Evolutionary conservation across 2,329 filamentous ascomycete genomes (phyloP).

Genomic region (Nemania sp.): DNA sequence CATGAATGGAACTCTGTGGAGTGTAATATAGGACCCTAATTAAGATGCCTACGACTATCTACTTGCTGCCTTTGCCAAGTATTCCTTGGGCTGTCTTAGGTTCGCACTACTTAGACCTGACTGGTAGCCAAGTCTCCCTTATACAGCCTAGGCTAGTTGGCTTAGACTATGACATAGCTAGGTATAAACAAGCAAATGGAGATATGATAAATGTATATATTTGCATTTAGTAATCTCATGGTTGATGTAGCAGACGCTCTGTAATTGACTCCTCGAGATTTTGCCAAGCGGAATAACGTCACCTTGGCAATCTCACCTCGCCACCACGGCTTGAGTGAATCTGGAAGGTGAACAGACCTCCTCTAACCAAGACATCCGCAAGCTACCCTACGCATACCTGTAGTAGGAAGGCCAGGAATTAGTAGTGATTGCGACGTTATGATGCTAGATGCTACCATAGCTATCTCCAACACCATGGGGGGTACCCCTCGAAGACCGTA

Average conservation of each 20-base stretch:
- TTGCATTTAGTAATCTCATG: background rate
- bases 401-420: slow-evolving; percentile 23
- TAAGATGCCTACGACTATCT: no score
- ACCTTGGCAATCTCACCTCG: slow-evolving; percentile 22
- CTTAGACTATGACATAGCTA: no score
- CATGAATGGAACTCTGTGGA: no score
- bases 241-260: background rate
- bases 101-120: no score
- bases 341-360: slow-evolving; percentile 22
- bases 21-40: no score
- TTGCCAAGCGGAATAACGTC: slow-evolving; percentile 18
- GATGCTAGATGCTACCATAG: slow-evolving; percentile 34
- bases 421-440: slow-evolving; percentile 33
- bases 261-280: background rate
- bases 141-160: no score
- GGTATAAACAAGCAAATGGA: no score
- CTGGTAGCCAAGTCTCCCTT: no score
- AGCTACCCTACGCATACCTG: background rate
- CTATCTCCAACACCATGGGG: background rate
- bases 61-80: no score
- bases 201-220: background rate
- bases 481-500: background rate
- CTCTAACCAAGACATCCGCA: background rate
- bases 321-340: slow-evolving; percentile 22
- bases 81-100: no score